Percentiles rank a stretch among this genome's conserved stretches.
These are phyloP conservation scores for Stevia rebaudiana DNA, from an alignment of 140 eudicot genomes.

Conservation along the genomic window DNA sequence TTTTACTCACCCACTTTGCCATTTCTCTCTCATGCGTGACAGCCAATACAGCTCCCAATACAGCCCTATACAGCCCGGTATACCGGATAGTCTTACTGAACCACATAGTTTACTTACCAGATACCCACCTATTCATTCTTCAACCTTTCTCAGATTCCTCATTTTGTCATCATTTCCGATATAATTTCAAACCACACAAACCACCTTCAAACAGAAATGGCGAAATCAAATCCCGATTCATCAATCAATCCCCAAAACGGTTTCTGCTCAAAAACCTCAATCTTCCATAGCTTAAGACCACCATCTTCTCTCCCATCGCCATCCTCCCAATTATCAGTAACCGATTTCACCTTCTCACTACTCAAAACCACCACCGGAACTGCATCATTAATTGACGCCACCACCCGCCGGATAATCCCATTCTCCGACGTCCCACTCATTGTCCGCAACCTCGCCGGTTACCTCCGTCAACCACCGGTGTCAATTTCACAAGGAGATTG, in stretches of 20 bases:
- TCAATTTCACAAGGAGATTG: constrained; percentile 31
- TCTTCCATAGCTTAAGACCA: constrained; percentile 46
- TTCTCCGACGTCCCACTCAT: constrained; percentile 28
- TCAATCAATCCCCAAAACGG: constrained; percentile 33
- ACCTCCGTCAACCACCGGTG: constrained; percentile 19
- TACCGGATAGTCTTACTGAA: too few relatives aligned
- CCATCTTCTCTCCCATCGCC: constrained; percentile 31
- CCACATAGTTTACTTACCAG: too few relatives aligned
- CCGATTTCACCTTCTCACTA: constrained; percentile 37
- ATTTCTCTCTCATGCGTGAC: too few relatives aligned
- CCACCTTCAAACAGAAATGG: constrained; percentile 10
- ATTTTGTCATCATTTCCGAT: not conserved
- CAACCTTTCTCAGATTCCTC: too few relatives aligned
- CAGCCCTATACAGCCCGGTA: too few relatives aligned
- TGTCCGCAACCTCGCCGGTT: constrained; percentile 31
- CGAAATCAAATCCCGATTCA: not conserved
- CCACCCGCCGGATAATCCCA: constrained; percentile 32
- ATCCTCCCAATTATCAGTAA: constrained; percentile 33
- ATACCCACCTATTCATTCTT: too few relatives aligned
- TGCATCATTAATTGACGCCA: constrained; percentile 39
- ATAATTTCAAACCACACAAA: not conserved
- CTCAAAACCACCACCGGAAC: constrained; percentile 11
- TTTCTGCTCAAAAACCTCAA: constrained; percentile 37
- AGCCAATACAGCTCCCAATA: too few relatives aligned
- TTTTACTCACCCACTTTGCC: too few relatives aligned